phyloP scores from a whole-genome alignment of 345 rosid species.

The Moricandia moricandioides region DNA sequence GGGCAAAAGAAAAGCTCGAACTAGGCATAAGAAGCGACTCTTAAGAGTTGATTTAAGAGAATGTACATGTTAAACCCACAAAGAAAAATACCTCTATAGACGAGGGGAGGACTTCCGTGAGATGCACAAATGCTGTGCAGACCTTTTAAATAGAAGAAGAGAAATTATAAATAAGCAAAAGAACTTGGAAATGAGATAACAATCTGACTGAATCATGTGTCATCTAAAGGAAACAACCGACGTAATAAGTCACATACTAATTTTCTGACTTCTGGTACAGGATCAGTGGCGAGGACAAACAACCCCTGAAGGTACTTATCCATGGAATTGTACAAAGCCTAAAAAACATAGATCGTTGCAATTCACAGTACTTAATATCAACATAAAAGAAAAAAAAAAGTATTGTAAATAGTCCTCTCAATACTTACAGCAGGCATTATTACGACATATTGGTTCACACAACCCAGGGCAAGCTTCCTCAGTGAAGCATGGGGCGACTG shows the following conservation, averaged over 20 bases:
- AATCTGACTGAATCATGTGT: background rate
- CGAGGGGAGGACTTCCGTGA: slow-evolving; percentile 72
- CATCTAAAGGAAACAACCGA: background rate
- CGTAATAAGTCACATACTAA: slow-evolving; percentile 43
- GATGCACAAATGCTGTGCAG: slow-evolving; percentile 90
- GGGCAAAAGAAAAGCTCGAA: background rate
- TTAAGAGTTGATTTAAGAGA: background rate
- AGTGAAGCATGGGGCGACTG: slow-evolving; percentile 81
- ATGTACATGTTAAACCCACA: background rate
- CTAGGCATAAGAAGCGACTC: background rate
- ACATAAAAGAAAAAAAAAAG: background rate
- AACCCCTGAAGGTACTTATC: slow-evolving; percentile 83
- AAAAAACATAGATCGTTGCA: slow-evolving; percentile 23
- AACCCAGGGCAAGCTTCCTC: slow-evolving; percentile 80
- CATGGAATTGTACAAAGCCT: slow-evolving; percentile 75
- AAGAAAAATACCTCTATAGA: slow-evolving; percentile 63
- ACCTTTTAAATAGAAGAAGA: slow-evolving; percentile 51
- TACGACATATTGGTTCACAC: slow-evolving; percentile 82
- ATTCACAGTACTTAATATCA: background rate
- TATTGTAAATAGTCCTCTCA: slow-evolving; percentile 1
- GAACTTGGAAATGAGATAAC: background rate
- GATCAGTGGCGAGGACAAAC: slow-evolving; percentile 80
- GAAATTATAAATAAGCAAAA: background rate
- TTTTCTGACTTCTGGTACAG: slow-evolving; percentile 78
- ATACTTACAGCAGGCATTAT: slow-evolving; percentile 94